phyloP scores from a whole-genome alignment of 441 rosid genomes.

The Arabidopsis lyrata region DNA sequence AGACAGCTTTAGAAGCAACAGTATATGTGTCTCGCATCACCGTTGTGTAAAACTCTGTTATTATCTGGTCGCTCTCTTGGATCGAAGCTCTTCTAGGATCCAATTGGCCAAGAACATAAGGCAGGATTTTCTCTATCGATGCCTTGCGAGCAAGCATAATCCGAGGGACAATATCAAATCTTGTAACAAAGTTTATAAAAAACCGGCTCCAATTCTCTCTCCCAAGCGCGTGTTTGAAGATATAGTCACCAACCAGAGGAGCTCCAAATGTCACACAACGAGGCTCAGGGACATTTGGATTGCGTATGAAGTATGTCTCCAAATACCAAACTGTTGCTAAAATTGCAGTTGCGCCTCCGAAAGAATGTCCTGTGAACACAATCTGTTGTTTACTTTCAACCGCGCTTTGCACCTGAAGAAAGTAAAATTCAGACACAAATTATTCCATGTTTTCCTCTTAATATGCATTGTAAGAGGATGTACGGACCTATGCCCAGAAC shows the following conservation, averaged over 20 bases:
- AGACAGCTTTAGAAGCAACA: conserved; percentile 60
- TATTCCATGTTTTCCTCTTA: background rate
- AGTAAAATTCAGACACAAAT: conserved; percentile 27
- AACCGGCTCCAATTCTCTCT: conserved; percentile 77
- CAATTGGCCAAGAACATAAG: conserved; percentile 47
- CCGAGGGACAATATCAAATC: conserved; percentile 77
- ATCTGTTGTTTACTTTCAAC: conserved; percentile 45
- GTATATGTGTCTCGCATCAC: conserved; percentile 63
- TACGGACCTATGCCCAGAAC: too few relatives aligned
- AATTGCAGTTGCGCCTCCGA: conserved; percentile 84
- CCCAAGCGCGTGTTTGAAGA: conserved; percentile 70
- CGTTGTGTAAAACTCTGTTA: conserved; percentile 40
- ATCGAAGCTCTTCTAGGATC: conserved; percentile 21
- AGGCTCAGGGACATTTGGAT: conserved; percentile 30
- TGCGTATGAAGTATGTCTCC: conserved; percentile 44
- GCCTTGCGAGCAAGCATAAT: conserved; percentile 64
- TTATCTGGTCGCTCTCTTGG: conserved; percentile 27
- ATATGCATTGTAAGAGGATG: background rate
- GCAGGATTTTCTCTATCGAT: conserved; percentile 45
- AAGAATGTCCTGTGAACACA: conserved; percentile 86
- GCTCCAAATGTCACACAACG: conserved; percentile 83
- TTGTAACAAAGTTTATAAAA: conserved; percentile 71
- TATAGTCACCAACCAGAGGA: conserved; percentile 72
- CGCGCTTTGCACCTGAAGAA: conserved; percentile 59
- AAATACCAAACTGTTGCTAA: conserved; percentile 75